phyloP scores from a whole-genome alignment of 192 early-diverging fungal species.

The Linnemannia exigua region DNA sequence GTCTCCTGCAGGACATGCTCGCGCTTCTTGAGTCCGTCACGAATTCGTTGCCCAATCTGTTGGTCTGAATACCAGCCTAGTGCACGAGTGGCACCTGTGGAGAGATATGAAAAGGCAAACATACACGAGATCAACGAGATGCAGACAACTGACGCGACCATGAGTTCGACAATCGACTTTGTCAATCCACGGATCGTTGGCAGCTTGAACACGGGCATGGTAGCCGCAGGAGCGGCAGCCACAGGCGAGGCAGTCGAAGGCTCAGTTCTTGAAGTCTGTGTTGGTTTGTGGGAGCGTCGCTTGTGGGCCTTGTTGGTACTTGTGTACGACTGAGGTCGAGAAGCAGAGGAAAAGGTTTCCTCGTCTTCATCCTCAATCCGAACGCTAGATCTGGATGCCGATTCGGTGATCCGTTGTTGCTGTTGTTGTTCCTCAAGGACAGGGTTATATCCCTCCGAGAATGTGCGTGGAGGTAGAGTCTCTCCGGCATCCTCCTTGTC shows the following conservation, averaged over 20 bases:
- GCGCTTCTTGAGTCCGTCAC: conserved; percentile 44
- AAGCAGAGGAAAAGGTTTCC: neutral
- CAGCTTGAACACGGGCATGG: conserved; percentile 29
- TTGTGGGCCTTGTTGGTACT: conserved; percentile 8
- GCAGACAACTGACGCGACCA: conserved; percentile 36
- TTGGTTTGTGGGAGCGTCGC: neutral
- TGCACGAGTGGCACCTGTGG: conserved; percentile 35
- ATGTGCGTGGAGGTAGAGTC: neutral
- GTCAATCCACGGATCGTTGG: conserved; percentile 25
- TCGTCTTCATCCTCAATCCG: conserved; percentile 12
- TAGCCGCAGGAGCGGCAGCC: neutral
- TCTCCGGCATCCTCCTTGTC: neutral
- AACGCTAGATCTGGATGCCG: neutral
- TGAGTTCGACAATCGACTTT: conserved; percentile 33
- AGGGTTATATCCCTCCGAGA: neutral
- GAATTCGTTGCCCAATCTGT: conserved; percentile 47
- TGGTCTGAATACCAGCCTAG: conserved; percentile 53
- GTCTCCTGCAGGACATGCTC: conserved; percentile 50
- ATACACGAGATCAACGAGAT: conserved; percentile 31
- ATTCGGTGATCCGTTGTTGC: conserved; percentile 3
- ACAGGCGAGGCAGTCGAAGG: neutral
- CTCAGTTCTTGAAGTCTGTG: neutral
- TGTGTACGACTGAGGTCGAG: neutral
- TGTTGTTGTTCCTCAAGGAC: conserved; percentile 1
- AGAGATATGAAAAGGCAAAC: conserved; percentile 47